phyloP scores from a whole-genome alignment of 306 rosid species.

The Ceratonia siliqua region DNA sequence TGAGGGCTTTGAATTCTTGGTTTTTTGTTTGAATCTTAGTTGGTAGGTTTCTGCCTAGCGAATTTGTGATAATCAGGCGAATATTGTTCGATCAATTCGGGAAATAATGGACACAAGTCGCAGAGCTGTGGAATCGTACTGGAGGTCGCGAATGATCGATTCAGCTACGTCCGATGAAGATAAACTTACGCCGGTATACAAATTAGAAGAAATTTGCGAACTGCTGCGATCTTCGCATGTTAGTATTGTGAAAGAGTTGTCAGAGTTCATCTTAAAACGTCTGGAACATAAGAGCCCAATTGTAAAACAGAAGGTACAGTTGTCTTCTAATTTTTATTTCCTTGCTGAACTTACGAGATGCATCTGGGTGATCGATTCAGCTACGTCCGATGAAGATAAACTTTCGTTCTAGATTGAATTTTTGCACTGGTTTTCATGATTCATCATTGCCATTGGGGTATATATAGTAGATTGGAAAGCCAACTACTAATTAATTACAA shows the following conservation, averaged over 20 bases:
- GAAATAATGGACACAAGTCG: conserved; percentile 81
- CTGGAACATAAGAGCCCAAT: conserved; percentile 13
- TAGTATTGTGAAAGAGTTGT: conserved; percentile 87
- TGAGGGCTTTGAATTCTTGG: not conserved
- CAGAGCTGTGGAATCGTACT: conserved; percentile 94
- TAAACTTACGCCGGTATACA: conserved; percentile 88
- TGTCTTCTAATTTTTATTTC: not conserved
- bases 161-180: conserved; percentile 89
- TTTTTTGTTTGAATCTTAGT: conserved; percentile 24
- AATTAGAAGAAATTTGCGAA: conserved; percentile 86
- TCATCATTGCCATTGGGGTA: not conserved
- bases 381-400: conserved; percentile 90
- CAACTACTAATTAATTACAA: not conserved
- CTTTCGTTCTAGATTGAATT: not conserved
- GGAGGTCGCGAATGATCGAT: conserved; percentile 88
- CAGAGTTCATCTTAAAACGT: conserved; percentile 80
- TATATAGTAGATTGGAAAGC: not conserved
- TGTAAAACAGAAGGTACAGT: not conserved
- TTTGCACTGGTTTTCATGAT: not conserved
- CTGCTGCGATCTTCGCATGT: conserved; percentile 83
- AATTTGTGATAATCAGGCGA: conserved; percentile 27
- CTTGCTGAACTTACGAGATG: not conserved
- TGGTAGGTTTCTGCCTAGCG: conserved; percentile 13
- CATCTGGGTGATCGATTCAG: conserved; percentile 54
- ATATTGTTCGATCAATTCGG: conserved; percentile 16